Conservation (phyloP, 306 rosid species). For the Hylodesmum podocarpum region DNA sequence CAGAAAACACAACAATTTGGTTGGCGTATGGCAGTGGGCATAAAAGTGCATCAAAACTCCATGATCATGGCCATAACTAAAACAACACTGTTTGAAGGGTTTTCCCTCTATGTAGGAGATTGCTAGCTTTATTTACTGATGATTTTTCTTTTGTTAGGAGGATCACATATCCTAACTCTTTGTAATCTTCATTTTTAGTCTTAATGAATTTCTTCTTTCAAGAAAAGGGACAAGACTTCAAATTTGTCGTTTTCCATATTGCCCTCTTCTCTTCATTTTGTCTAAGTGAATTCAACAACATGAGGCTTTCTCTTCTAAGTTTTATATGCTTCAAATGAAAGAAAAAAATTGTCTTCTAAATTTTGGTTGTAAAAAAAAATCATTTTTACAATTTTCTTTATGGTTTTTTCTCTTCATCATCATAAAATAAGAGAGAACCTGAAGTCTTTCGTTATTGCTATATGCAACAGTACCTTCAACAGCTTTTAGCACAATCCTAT, state of each 20-base stretch:
- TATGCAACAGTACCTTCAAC: too few relatives aligned
- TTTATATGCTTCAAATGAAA: neutral
- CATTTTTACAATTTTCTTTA: too few relatives aligned
- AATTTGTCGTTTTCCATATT: neutral
- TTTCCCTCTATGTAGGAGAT: neutral
- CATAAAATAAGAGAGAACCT: too few relatives aligned
- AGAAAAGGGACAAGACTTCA: neutral
- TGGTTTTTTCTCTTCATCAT: too few relatives aligned
- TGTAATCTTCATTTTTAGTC: neutral
- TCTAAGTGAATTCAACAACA: neutral
- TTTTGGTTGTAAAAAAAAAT: neutral
- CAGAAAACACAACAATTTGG: neutral
- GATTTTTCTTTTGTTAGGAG: neutral
- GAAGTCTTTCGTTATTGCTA: too few relatives aligned
- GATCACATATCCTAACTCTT: neutral
- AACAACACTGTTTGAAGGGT: neutral
- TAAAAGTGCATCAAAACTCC: neutral
- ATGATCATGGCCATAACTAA: neutral
- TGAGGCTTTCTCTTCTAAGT: neutral
- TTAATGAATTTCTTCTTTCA: neutral
- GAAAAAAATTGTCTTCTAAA: neutral
- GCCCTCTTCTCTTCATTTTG: neutral
- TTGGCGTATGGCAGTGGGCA: neutral
- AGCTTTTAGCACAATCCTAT: too few relatives aligned
- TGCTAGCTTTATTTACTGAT: neutral